Conservation (phyloP, 2,329 filamentous ascomycete species). For the Ascochyta lentis region DNA sequence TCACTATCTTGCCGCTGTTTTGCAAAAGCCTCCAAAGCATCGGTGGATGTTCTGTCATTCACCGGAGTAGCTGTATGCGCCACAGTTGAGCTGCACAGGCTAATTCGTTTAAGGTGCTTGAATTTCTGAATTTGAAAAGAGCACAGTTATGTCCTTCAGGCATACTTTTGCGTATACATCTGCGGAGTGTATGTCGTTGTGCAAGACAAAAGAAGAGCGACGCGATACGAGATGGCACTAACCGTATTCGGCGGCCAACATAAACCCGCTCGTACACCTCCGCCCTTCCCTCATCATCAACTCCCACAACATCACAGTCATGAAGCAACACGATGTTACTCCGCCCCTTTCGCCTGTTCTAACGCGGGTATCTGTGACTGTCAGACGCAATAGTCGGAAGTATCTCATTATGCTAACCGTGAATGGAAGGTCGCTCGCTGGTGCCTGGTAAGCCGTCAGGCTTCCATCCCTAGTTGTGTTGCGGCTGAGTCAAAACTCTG, state of each 20-base stretch:
- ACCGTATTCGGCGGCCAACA: background rate
- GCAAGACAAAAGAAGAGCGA: background rate
- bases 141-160: too few species aligned
- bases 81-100: too few species aligned
- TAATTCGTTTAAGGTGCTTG: too few species aligned
- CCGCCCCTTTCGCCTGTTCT: background rate
- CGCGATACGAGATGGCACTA: background rate
- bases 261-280: background rate
- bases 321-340: background rate
- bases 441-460: slow-evolving; percentile 8
- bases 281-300: background rate
- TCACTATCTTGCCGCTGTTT: too few species aligned
- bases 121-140: too few species aligned
- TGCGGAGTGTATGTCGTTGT: too few species aligned
- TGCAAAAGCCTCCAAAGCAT: too few species aligned
- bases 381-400: background rate
- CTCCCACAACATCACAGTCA: background rate
- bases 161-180: too few species aligned
- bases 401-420: background rate
- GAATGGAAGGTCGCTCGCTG: background rate
- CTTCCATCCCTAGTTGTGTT: background rate
- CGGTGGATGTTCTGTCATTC: too few species aligned
- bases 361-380: background rate
- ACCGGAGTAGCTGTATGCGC: too few species aligned
- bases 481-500: background rate